phyloP scores from a whole-genome alignment of 495 filamentous ascomycete species.

The Astrothelium subdiscretum region DNA sequence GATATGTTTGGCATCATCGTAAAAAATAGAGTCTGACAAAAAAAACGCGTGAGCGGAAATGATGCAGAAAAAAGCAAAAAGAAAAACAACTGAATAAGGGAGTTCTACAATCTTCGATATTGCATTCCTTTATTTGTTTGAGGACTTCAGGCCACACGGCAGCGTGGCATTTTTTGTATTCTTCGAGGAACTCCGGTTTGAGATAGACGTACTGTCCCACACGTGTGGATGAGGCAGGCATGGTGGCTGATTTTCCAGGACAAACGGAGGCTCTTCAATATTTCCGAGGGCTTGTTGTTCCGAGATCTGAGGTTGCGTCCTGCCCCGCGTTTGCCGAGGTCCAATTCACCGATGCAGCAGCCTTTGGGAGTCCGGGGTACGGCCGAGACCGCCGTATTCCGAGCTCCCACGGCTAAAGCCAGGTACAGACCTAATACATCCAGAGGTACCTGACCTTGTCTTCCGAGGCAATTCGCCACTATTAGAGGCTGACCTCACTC shows the following conservation, averaged over 20 bases:
- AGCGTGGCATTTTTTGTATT: slow-evolving; percentile 62
- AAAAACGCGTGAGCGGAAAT: neutral
- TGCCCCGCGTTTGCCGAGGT: neutral
- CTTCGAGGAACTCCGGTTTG: slow-evolving; percentile 47
- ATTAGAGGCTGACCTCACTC: neutral
- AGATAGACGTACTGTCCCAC: slow-evolving; percentile 54
- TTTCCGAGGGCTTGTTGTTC: neutral
- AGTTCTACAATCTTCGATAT: slow-evolving; percentile 56
- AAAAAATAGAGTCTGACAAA: slow-evolving; percentile 55
- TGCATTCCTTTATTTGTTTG: slow-evolving; percentile 58
- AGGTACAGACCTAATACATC: neutral
- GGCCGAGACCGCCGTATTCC: neutral
- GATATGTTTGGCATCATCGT: slow-evolving; percentile 46
- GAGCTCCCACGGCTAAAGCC: neutral
- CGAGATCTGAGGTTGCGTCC: neutral
- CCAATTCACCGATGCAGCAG: too few relatives aligned
- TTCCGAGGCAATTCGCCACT: neutral
- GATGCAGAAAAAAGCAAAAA: neutral
- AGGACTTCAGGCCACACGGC: slow-evolving; percentile 65
- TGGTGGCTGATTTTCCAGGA: neutral
- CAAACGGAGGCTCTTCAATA: neutral
- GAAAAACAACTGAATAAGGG: slow-evolving; percentile 4
- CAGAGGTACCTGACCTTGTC: neutral
- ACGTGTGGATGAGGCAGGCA: slow-evolving; percentile 4
- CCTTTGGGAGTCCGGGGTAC: neutral